A percentile compares a stretch with the other conserved stretches of the same genome.
Conservation (phyloP, 768 basidiomycete genomes). For the Lactifluus rugatus region DNA sequence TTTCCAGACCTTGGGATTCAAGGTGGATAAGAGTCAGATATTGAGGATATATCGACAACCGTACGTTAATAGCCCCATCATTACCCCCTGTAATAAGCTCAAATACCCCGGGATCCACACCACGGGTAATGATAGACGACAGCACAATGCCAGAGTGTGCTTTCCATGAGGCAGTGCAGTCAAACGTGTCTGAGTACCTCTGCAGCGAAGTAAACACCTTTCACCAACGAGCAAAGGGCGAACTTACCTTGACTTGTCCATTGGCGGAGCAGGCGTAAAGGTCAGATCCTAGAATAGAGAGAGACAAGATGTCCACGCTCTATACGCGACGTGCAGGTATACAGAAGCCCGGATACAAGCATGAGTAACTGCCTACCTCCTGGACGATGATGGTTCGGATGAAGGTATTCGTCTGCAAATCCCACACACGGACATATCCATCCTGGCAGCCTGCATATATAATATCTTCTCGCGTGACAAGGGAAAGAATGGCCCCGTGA, state of each 20-base stretch:
- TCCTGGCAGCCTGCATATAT: conserved; percentile 93
- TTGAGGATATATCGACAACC: not conserved
- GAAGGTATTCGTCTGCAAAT: conserved; percentile 80
- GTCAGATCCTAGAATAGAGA: conserved; percentile 55
- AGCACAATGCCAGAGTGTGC: conserved; percentile 78
- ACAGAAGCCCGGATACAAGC: not conserved
- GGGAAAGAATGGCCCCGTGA: conserved; percentile 75
- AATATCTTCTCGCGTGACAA: conserved; percentile 65
- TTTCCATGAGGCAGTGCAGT: conserved; percentile 73
- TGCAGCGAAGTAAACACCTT: conserved; percentile 25
- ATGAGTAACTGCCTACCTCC: conserved; percentile 40
- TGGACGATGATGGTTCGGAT: conserved; percentile 82
- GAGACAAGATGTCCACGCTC: conserved; percentile 73
- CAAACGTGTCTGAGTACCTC: conserved; percentile 79
- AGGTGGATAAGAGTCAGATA: not conserved
- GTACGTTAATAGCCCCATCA: conserved; percentile 63
- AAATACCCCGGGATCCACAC: conserved; percentile 26
- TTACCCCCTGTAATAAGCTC: conserved; percentile 70
- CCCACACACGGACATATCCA: conserved; percentile 84
- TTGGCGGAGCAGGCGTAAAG: conserved; percentile 43
- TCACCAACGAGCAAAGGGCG: not conserved
- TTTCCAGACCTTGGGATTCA: conserved; percentile 31
- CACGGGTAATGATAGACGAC: conserved; percentile 54
- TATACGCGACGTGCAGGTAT: conserved; percentile 22
- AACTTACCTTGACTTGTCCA: conserved; percentile 57